A percentile compares a stretch with the other conserved stretches of the same genome.
Evolutionary conservation across 176 grass and related monocot genomes (phyloP).

Genomic region (Thalia dealbata): DNA sequence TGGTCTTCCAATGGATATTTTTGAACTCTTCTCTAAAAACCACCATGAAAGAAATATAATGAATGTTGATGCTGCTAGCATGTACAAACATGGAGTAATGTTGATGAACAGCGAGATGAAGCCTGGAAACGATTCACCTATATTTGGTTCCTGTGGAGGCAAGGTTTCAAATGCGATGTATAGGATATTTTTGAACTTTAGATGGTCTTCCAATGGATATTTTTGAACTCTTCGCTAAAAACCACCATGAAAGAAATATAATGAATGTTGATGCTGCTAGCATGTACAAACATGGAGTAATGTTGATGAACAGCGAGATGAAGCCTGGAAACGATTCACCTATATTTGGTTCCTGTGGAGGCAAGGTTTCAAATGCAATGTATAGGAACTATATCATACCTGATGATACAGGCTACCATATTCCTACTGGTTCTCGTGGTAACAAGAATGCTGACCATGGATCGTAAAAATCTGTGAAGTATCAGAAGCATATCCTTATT

Average conservation of each 20-base stretch:
- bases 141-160: constrained; percentile 15
- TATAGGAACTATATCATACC: constrained; percentile 15
- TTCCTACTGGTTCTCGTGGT: constrained; percentile 6
- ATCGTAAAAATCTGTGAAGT: constrained; percentile 1
- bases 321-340: constrained; percentile 24
- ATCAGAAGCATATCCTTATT: neutral
- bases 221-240: constrained; percentile 69
- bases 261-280: constrained; percentile 20
- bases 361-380: constrained; percentile 13
- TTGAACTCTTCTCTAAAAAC: constrained; percentile 66
- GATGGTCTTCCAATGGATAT: constrained; percentile 89
- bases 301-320: constrained; percentile 17
- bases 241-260: constrained; percentile 38
- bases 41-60: constrained; percentile 40
- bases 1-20: constrained; percentile 83
- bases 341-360: constrained; percentile 15
- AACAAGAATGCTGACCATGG: constrained; percentile 15
- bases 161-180: constrained; percentile 12
- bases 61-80: constrained; percentile 14
- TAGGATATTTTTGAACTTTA: constrained; percentile 18
- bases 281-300: constrained; percentile 2
- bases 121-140: constrained; percentile 22
- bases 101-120: constrained; percentile 21
- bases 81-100: constrained; percentile 3
- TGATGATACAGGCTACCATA: constrained; percentile 24